Evolutionary conservation across 768 basidiomycete species (phyloP), one percentile per base, ranked within the genome.

Genomic region (Termitomyces sp.): DNA sequence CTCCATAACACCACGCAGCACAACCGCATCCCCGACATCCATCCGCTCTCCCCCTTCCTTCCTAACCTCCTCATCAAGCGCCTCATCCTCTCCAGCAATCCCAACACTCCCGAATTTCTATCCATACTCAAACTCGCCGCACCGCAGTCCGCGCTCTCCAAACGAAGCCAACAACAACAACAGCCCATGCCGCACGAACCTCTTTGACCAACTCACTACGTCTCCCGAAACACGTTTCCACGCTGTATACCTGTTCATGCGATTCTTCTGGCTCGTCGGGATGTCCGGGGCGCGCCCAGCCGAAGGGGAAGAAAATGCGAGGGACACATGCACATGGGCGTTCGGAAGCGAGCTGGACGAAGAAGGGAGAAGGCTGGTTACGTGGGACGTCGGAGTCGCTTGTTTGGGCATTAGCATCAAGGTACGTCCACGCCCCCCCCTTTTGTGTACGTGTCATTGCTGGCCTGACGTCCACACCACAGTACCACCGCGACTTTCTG

Each of bases 401-500:
- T 86, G 80, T 68, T 68, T 88, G 24, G 78, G 84, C 4, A 65
- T 87, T 34, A 79, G 83, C 59, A 78, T 85, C 52, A 89, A 89
- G 78, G 86, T 83, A 10, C 51, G 42, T 54, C 36, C 55, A 36
- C 5, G 31, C 39, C 27, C 54, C 54, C 4, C 12, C 34, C 34
- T 14, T 13, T 12, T 36, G 5, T 16, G 12, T 36, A 32, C n/a
- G n/a, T n/a, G n/a, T n/a, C n/a, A n/a, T n/a, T n/a, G n/a, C n/a
- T n/a, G n/a, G n/a, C n/a, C 20, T 61, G n/a, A 37, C 46, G 8
- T 46, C 42, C 32, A 26, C 37, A n/a, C 12, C 2, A 22, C 58
- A 88, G 85, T 75, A 83, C 54, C 84, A 88, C 70, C 81, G 86
- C 14, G 87, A 88, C 67, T 79, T 83, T 46, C 68, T 88, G 18